A percentile compares a stretch with the other conserved stretches of the same genome.
Conservation (phyloP, 2,329 filamentous ascomycete genomes). For the Zymoseptoria brevis region DNA sequence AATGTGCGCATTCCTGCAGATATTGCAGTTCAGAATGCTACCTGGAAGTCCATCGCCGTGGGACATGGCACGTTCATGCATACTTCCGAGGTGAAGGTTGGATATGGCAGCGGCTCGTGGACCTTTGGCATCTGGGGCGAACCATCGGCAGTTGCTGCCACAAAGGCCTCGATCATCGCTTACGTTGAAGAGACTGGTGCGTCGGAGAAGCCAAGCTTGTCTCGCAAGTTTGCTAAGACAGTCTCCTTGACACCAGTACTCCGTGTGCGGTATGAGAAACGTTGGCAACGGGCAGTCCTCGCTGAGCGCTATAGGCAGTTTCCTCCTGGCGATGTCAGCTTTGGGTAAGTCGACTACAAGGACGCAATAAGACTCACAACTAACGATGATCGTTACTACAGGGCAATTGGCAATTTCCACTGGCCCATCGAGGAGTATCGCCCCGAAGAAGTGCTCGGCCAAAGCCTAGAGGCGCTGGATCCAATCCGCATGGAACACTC, state of each 20-base stretch:
- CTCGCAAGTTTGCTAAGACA: constrained; percentile 15
- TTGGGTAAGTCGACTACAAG: constrained; percentile 5
- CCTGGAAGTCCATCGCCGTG: constrained; percentile 12
- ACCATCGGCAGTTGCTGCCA: constrained; percentile 7
- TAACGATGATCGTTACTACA: neutral
- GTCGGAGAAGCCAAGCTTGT: neutral
- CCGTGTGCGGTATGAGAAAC: constrained; percentile 16
- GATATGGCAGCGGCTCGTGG: neutral
- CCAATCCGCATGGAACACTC: constrained; percentile 33
- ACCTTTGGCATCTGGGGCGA: constrained; percentile 24
- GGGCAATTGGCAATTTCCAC: constrained; percentile 32
- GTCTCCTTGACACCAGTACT: constrained; percentile 17
- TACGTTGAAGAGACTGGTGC: constrained; percentile 13
- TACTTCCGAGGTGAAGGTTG: constrained; percentile 4
- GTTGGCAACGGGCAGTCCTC: constrained; percentile 20
- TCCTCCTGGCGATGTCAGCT: constrained; percentile 17
- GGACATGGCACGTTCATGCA: constrained; percentile 18
- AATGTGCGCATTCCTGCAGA: constrained; percentile 16
- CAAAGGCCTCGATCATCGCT: constrained; percentile 13
- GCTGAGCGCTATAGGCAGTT: constrained; percentile 19
- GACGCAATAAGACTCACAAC: neutral
- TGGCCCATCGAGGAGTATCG: constrained; percentile 40
- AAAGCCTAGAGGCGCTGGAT: constrained; percentile 39
- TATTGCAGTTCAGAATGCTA: constrained; percentile 8
- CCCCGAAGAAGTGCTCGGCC: constrained; percentile 35